phyloP scores from a whole-genome alignment of 1,139 yeast species.

The Scheffersomyces lignicola region DNA sequence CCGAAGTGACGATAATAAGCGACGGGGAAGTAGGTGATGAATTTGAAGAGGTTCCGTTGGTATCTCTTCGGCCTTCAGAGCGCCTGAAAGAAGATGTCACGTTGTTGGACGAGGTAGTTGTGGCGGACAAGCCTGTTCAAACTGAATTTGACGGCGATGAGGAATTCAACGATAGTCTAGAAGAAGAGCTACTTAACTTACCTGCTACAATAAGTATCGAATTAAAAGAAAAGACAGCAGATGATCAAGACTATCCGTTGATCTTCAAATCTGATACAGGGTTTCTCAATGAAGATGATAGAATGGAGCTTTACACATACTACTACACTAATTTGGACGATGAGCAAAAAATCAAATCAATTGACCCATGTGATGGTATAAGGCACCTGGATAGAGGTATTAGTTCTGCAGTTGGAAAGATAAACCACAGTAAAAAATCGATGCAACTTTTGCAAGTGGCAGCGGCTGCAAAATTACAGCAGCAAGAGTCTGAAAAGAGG shows the following conservation, averaged over 20 bases:
- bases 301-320: slow-evolving; percentile 34
- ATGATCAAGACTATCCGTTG: slow-evolving; percentile 5
- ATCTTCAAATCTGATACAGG: slow-evolving; percentile 24
- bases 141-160: slow-evolving; percentile 17
- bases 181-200: slow-evolving; percentile 21
- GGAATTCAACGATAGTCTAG: slow-evolving; percentile 30
- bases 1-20: slow-evolving; percentile 6
- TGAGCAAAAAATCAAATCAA: slow-evolving; percentile 16
- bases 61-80: background rate
- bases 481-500: background rate
- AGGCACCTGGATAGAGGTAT: too few species aligned
- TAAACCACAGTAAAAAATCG: slow-evolving; percentile 21
- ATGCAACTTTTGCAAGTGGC: slow-evolving; percentile 3
- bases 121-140: too few species aligned
- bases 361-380: slow-evolving; percentile 21
- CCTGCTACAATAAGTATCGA: background rate
- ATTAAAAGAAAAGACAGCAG: slow-evolving; percentile 2
- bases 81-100: background rate
- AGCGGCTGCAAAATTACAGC: slow-evolving; percentile 1
- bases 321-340: slow-evolving; percentile 27
- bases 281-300: slow-evolving; percentile 26
- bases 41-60: background rate
- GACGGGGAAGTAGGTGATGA: slow-evolving; percentile 6
- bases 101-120: background rate
- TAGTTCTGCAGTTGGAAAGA: slow-evolving; percentile 8